Percentiles rank a stretch among this genome's conserved stretches.
Evolutionary conservation across 2,329 filamentous ascomycete genomes (phyloP).

Genomic region (Colletotrichum chrysophilum): DNA sequence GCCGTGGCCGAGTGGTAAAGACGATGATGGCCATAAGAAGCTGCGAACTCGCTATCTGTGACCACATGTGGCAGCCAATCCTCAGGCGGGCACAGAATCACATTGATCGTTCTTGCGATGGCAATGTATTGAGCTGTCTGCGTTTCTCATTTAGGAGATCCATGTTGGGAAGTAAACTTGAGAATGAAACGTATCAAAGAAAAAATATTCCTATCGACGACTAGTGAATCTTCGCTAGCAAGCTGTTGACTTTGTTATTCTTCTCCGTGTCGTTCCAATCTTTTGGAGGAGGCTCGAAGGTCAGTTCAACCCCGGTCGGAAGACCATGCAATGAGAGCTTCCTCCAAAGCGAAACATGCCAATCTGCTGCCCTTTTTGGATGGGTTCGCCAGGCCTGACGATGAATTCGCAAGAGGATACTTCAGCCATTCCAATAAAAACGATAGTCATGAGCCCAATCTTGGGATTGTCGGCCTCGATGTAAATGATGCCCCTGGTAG

Average conservation of each 20-base stretch:
- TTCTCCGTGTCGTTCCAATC: not conserved
- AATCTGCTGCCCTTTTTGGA: not conserved
- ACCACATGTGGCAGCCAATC: accelerated
- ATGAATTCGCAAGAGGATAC: not conserved
- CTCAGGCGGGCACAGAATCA: not conserved
- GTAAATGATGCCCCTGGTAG: not conserved
- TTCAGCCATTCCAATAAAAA: not conserved
- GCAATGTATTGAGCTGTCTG: not conserved
- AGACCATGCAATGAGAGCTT: not conserved
- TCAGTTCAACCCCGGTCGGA: not conserved
- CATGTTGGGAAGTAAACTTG: accelerated
- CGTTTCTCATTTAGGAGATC: not conserved
- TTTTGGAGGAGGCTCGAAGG: not conserved
- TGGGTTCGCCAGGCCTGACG: not conserved
- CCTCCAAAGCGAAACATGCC: not conserved
- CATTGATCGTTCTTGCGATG: not conserved
- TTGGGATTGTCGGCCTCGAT: not conserved
- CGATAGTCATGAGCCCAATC: not conserved
- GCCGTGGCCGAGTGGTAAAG: not conserved
- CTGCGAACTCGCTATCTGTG: not conserved
- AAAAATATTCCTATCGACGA: accelerated
- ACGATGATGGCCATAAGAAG: not conserved
- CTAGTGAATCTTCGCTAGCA: not conserved
- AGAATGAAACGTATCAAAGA: accelerated
- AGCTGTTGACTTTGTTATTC: not conserved